Evolutionary conservation across 805 yeast species (phyloP), one percentile per base, ranked within the genome.

Genomic region (Candida succiphila): DNA sequence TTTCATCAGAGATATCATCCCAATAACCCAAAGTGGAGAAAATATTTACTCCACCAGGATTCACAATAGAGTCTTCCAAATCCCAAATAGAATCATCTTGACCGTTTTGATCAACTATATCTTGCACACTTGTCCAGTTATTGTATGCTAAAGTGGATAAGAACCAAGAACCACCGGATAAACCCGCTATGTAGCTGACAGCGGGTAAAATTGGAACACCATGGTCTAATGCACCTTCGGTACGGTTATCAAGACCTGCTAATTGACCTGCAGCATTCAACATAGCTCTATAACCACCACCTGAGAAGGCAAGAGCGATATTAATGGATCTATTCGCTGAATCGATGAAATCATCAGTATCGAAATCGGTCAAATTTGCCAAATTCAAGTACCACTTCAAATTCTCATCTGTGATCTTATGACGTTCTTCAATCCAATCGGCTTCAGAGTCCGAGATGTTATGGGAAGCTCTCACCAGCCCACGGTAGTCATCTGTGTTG

Each of bases 221-320:
- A 25, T 58, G 51, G 5, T 65, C 62, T 19, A 58, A 59, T 4
- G 74, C 62, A 12, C 75, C 67, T 7, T 48, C 56, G 2, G 92
- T 78, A 43, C 94, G 63, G 47, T 75, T 74, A 52, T 86, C 96
- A 38, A 83, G 57, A 1, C 89, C 95, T 1, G 88, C 63, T 16
- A 86, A 58, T 51, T 77, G 75, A 24, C 95, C 95, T 12, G 94
- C 95, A 2, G 94, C 95, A 37, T 67, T 59, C 29, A 86, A 58
- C 85, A 86, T 83, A 23, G 95, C 94, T 40, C 96, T 69, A 54
- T 83, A 86, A 4, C 95, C 95, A 50, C 96, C 95, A 29, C 95
- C 95, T 13, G 84, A 68, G 43, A 78, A 75, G 6, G 86, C 78
- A 20, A 71, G 42, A 3, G 75, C 87, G 28, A 80, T 60, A 31